phyloP scores from a whole-genome alignment of 1,284 basidiomycete genomes.

The Moesziomyces sp. region DNA sequence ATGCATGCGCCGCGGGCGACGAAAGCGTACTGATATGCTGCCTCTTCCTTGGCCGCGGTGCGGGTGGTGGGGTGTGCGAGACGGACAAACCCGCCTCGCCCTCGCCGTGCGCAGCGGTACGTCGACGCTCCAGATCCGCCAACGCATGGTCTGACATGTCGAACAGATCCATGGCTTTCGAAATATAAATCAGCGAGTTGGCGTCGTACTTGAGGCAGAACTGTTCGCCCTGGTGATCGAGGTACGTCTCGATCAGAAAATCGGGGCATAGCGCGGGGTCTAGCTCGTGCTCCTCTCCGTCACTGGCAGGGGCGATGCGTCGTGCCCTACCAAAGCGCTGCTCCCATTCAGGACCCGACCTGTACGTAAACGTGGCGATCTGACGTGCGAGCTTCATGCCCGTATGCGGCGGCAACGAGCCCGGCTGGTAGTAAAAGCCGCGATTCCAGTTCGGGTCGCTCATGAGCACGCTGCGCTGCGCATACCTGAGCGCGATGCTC shows the following conservation, averaged over 20 bases:
- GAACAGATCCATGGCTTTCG: slow-evolving; percentile 99
- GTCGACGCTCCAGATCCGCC: slow-evolving; percentile 72
- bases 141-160: slow-evolving; percentile 89
- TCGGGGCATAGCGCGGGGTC: slow-evolving; percentile 83
- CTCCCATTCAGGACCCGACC: slow-evolving; percentile 99
- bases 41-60: slow-evolving; percentile 32
- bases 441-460: slow-evolving; percentile 99
- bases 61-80: slow-evolving; percentile 14
- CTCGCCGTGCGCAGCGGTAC: slow-evolving; percentile 44
- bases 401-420: slow-evolving; percentile 87
- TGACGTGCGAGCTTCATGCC: slow-evolving; percentile 99
- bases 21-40: slow-evolving; percentile 74
- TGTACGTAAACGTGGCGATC: slow-evolving; percentile 98
- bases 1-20: slow-evolving; percentile 72
- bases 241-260: slow-evolving; percentile 97
- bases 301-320: slow-evolving; percentile 60
- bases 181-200: slow-evolving; percentile 94
- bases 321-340: slow-evolving; percentile 88
- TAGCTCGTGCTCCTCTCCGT: slow-evolving; percentile 25
- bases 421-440: slow-evolving; percentile 90
- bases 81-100: slow-evolving; percentile 16
- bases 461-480: slow-evolving; percentile 95
- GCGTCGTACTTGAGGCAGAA: slow-evolving; percentile 99
- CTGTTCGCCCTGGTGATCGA: slow-evolving; percentile 86
- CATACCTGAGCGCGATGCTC: slow-evolving; percentile 93